Evolutionary conservation across 1,284 basidiomycete species (phyloP), one percentile per base, ranked within the genome.

Genomic region (Cryptococcus sp.): DNA sequence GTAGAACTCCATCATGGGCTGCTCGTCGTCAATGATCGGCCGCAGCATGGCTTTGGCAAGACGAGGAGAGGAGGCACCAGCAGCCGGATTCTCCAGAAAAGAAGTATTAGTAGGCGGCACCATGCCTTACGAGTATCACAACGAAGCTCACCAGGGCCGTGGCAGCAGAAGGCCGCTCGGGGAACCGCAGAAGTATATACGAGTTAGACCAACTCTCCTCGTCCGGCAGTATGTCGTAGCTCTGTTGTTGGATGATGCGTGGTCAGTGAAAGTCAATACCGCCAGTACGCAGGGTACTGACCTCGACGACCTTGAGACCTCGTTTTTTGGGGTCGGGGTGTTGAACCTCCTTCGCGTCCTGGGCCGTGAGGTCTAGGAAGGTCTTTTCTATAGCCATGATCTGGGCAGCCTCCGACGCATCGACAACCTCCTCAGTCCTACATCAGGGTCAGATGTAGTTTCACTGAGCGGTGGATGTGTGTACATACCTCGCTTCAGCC

Each of bases 1-100:
- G 68, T 91, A 94, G 73, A 89, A 94, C n/a, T 89, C 85, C 56
- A 95, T 78, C 80, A 91, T 88, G 53, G 89, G 87, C 69, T 92
- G 88, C 24, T 89, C 88, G 1, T 88, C 86, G 37, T 75, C 60
- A 69, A 87, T 85, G 82, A 91, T 87, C 0, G 92, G 90, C 38
- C 91, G 84, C 51, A 95, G 79, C 59, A 95, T 85, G 12, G 90
- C 90, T 68, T 88, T 88, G 63, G 91, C 87, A 55, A 93, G 69
- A 11, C 91, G 83, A 35, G 55, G 57, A 13, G 62, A 57, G 18
- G 66, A 66, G 2, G 70, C 70, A 9, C 49, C 45, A 7, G 61
- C 88, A 84, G 71, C 90, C 84, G 46, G 87, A 49, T 84, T 80
- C 85, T 89, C 39, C 42, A 18, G 13, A 7, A 33, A 5, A 9